Base-by-base conservation (phyloP, 345 rosid species). In the Eucalyptus cladocalyx region DNA sequence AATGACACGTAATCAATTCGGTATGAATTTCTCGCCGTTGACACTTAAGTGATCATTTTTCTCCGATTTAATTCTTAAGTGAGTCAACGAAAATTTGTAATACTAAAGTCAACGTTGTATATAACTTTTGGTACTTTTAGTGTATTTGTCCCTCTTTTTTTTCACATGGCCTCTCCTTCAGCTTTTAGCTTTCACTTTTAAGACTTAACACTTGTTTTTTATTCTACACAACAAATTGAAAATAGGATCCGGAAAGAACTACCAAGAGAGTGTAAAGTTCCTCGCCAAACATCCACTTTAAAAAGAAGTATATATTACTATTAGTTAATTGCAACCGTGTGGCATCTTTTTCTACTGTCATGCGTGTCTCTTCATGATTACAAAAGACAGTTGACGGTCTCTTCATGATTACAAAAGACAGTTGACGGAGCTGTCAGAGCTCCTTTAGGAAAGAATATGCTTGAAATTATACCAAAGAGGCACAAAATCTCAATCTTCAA, bases 31-130 rank as follows among this genome's bases (percentile, higher is more conserved):
- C 11, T 53, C 0, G 11, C 58, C 26, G 0, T 53, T 53, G 26
- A 53, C 11, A 53, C 1, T 2, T 53, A 53, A 21, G 58, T 21
- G 2, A 21, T 53, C 26, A 2, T 53, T 53, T 53, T 53, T 19
- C 2, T 53, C 58, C 26, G 1, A 53, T 21, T 53, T 53, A 53
- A 53, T 53, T 21, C 58, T 53, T 53, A 53, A 53, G 26, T 53
- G 26, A 53, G 26, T 21, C 11, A 53, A 53, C 1, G 5, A 53
- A 53, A 53, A 53, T 53, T 53, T 53, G 10, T 21, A 53, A 53
- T 53, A 53, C 2, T 53, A 53, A 53, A 8, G 11, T 53, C 0
- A 53, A 9, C 1, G 0, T 21, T 53, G 0, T 53, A 21, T 4
- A 53, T 53, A 21, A 53, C 26, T 53, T 53, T 53, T 53, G 58